Conservation (phyloP, 2,329 filamentous ascomycete species). For the Cercospora berteroae region DNA sequence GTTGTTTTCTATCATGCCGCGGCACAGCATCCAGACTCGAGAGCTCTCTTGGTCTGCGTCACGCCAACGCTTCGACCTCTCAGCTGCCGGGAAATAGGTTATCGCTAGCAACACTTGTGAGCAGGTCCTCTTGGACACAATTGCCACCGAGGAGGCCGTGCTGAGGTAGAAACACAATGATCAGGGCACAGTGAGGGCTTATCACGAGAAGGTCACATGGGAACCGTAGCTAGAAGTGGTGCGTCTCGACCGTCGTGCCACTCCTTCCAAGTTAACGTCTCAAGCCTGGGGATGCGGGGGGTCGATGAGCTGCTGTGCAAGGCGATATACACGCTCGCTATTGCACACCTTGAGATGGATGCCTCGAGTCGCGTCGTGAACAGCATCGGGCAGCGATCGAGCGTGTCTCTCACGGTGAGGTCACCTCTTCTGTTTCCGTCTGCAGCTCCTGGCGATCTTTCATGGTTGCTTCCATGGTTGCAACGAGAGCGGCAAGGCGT, state of each 20-base stretch:
- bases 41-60: neutral
- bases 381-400: neutral
- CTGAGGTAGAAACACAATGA: neutral
- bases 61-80: neutral
- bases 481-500: neutral
- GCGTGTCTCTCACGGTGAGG: neutral
- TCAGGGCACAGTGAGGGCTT: neutral
- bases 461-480: neutral
- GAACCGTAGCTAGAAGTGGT: neutral
- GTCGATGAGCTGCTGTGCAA: neutral
- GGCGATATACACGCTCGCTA: neutral
- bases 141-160: neutral
- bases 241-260: neutral
- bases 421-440: neutral
- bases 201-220: neutral
- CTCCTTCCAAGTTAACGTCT: neutral
- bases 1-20: neutral
- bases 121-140: neutral
- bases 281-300: neutral
- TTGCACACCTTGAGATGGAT: neutral
- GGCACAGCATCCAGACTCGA: neutral
- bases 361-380: neutral
- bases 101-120: neutral
- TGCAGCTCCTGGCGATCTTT: slow-evolving; percentile 2
- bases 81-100: neutral